Conservation (phyloP, 805 yeast species). For the Saccharomycopsis sp. region DNA sequence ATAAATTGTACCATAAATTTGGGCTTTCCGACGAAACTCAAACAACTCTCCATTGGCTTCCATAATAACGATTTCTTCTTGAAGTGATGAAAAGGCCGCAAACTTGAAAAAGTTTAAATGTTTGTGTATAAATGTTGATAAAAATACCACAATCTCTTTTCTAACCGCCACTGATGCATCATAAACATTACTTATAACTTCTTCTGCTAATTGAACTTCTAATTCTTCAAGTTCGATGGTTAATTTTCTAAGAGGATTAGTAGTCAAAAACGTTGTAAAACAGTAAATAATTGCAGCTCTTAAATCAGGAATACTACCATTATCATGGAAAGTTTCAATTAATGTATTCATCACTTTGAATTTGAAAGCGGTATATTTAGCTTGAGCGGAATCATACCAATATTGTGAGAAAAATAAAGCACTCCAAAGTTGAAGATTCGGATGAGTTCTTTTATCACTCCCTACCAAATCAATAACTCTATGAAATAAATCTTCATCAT, state of each 20-base stretch:
- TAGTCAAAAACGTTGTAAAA: conserved; percentile 40
- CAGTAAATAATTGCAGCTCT: conserved; percentile 75
- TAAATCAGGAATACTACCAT: conserved; percentile 86
- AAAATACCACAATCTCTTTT: conserved; percentile 69
- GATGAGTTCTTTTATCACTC: neutral
- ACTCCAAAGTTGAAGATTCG: conserved; percentile 82
- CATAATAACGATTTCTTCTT: conserved; percentile 61
- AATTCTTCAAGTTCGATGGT: conserved; percentile 45
- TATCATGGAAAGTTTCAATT: conserved; percentile 45
- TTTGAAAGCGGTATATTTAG: conserved; percentile 58
- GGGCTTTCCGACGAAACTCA: conserved; percentile 53
- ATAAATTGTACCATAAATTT: conserved; percentile 82
- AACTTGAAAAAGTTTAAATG: conserved; percentile 71
- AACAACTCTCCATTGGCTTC: conserved; percentile 53
- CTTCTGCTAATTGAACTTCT: conserved; percentile 60
- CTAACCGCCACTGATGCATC: conserved; percentile 90
- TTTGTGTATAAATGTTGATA: conserved; percentile 61
- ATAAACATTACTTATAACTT: conserved; percentile 54
- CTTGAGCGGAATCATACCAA: conserved; percentile 63
- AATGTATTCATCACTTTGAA: conserved; percentile 52
- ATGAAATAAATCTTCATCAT: conserved; percentile 59
- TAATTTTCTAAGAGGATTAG: conserved; percentile 4
- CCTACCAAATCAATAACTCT: conserved; percentile 13
- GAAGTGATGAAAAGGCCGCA: conserved; percentile 75
- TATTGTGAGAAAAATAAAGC: conserved; percentile 66